Evolutionary conservation across 192 early-diverging fungal genomes (phyloP), one percentile per base, ranked within the genome.

Genomic region (Gamsiella multidivaricata): DNA sequence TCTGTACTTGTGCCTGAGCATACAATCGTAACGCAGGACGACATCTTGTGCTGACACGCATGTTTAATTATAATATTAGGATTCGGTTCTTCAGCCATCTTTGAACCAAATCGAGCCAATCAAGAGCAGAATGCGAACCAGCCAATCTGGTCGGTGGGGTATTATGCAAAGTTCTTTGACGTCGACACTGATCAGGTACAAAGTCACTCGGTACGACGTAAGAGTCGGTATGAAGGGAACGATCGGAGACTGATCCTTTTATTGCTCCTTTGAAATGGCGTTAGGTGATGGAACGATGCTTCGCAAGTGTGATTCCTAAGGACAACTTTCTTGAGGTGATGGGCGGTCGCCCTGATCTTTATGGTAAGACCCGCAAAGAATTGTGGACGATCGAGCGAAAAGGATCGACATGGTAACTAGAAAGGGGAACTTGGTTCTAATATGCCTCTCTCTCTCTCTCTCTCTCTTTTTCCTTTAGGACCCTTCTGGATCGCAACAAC

Each of bases 401-500:
- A 46, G 45, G n/a, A 41, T 41, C 39, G 14, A 41, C 8, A 41
- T 7, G 8, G 39, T 10, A 7, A 10, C 14, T 14, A 41, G 7
- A 2, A 28, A 20, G 23, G 7, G 15, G 4, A 10, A n/a, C 1
- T 2, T 6, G 20, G 22, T 36, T 82, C 29, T 23, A 54, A 41
- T 31, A 61, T 37, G 17, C 41, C 37, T 29, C 33, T 17, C 46
- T 49, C 9, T 39, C 64, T n/a, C 33, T 22, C 39, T 31, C 20
- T 42, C 1, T 28, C 55, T 25, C 5, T 14, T 62, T 22, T 17
- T 3, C 17, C 1, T 31, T 33, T 61, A 91, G 90, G 97, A 20
- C 97, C 98, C 0, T 97, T 98, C 80, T 99, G 98, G 98, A 94
- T 99, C 47, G 82, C 96, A 10, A 98, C 96, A 0, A 97, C 96